Percentiles rank a stretch among this genome's conserved stretches.
These are phyloP conservation scores for Macaranga tanarius DNA, from an alignment of 441 rosid genomes.

Conservation along the genomic window DNA sequence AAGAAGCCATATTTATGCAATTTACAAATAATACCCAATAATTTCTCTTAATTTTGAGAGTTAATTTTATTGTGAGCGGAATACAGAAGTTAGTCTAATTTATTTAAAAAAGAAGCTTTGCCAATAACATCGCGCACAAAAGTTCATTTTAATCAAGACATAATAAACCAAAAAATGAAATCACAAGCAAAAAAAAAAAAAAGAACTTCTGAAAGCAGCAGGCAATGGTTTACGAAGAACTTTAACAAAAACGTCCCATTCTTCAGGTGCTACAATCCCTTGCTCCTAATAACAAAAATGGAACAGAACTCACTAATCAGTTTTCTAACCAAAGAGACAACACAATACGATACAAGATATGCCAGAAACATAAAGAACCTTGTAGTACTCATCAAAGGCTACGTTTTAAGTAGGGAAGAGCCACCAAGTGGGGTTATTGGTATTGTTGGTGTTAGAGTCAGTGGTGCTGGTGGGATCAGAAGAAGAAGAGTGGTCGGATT, in stretches of 20 bases:
- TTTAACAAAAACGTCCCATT: conserved; percentile 76
- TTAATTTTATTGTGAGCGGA: not conserved
- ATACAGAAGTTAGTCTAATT: no score
- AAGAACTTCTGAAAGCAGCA: conserved; percentile 89
- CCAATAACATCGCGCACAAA: no score
- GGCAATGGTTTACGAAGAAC: conserved; percentile 83
- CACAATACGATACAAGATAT: not conserved
- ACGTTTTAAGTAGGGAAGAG: conserved; percentile 74
- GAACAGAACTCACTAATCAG: not conserved
- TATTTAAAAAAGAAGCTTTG: no score
- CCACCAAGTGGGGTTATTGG: conserved; percentile 51
- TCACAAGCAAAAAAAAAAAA: not conserved
- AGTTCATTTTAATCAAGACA: not conserved
- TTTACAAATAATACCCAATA: not conserved
- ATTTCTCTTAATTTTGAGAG: not conserved
- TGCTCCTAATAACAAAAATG: conserved; percentile 52
- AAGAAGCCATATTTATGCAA: not conserved
- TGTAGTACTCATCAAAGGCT: conserved; percentile 82
- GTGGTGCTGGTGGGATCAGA: conserved; percentile 30
- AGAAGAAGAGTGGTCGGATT: conserved; percentile 34
- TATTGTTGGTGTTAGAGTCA: not conserved
- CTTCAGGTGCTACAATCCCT: conserved; percentile 67
- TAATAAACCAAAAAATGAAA: not conserved
- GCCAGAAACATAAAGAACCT: conserved; percentile 35
- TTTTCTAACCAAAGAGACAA: not conserved